These are phyloP conservation scores for Fusarium euwallaceae DNA, from an alignment of 2,329 filamentous ascomycete species.

Conservation along the genomic window DNA sequence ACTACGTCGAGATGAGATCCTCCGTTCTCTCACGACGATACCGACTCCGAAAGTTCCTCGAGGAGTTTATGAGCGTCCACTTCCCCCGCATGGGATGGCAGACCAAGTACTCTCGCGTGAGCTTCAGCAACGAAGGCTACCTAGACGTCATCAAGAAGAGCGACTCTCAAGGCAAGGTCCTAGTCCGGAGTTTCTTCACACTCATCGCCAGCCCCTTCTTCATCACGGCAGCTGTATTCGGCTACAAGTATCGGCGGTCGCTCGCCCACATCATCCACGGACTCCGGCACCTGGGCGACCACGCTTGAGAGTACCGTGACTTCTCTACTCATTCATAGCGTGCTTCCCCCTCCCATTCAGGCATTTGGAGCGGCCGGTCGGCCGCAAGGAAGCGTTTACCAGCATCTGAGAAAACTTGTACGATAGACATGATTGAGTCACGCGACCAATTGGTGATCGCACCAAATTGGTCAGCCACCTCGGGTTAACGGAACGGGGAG, in stretches of 20 bases:
- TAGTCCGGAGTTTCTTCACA: conserved; percentile 62
- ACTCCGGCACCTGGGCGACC: conserved; percentile 28
- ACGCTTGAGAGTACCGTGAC: not conserved
- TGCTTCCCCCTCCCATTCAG: not conserved
- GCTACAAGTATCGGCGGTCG: conserved; percentile 46
- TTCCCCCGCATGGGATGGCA: conserved; percentile 86
- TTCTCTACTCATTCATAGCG: not conserved
- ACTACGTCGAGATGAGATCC: conserved; percentile 94
- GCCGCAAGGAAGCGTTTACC: conserved; percentile 13
- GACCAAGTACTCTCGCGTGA: conserved; percentile 92
- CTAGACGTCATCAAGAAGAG: conserved; percentile 81
- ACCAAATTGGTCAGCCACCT: conserved; percentile 10
- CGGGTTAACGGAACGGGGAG: conserved; percentile 21
- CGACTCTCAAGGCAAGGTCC: conserved; percentile 74
- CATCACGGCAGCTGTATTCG: conserved; percentile 40
- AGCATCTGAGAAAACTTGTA: conserved; percentile 22
- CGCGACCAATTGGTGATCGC: not conserved
- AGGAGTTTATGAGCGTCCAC: conserved; percentile 84
- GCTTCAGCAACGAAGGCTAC: conserved; percentile 94
- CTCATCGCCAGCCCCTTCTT: conserved; percentile 52
- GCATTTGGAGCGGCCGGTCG: not conserved
- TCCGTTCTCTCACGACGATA: conserved; percentile 85
- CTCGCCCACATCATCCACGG: conserved; percentile 38
- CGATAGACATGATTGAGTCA: conserved; percentile 10
- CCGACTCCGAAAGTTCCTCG: conserved; percentile 83